Evolutionary conservation across 2,329 filamentous ascomycete genomes (phyloP), one percentile per base, ranked within the genome.

Genomic region (Fusarium sp.): DNA sequence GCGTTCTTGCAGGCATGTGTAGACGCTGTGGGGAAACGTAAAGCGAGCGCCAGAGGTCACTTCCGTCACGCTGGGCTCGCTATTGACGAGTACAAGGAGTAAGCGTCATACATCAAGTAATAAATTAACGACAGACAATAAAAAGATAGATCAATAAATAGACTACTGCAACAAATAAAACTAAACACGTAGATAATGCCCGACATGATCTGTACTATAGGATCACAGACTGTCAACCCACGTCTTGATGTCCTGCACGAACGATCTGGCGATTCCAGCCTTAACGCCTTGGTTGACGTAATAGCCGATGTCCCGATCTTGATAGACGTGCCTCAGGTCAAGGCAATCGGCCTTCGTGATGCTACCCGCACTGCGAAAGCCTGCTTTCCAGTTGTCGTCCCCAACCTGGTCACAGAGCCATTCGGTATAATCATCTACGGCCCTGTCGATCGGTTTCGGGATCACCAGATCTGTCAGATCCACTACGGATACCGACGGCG

Each of bases 1-100:
- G 52, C 55, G 15, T 76, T 69, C 53, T 43, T 75, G 20, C 56
- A 71, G 62, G 64, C 54, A 60, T 74, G 70, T 42, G 68, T 74
- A 29, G 65, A 69, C n/a, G 51, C 55, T 3, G 66, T 75, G 6
- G 72, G 71, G 1, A 45, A 43, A 34, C 40, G 56, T 27, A 24
- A 38, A 45, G 65, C 3, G 16, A 68, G 32, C 32, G 11, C 32
- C 14, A 34, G 32, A 34, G 32, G 32, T 34, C 32, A 34, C 32
- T 34, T 34, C 32, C 32, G 22, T 24, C 22, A 24, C 22, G 22
- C 22, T 24, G 22, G 22, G 22, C 22, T 24, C 22, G 22, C 22
- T 34, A 34, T 34, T 34, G 14, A 34, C 32, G 32, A 34, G 14
- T 34, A 34, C 14, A 34, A 8, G 14, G 14, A 34, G 14, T 15